phyloP scores from a whole-genome alignment of 2,329 filamentous ascomycete genomes.

The Cordyceps militaris region DNA sequence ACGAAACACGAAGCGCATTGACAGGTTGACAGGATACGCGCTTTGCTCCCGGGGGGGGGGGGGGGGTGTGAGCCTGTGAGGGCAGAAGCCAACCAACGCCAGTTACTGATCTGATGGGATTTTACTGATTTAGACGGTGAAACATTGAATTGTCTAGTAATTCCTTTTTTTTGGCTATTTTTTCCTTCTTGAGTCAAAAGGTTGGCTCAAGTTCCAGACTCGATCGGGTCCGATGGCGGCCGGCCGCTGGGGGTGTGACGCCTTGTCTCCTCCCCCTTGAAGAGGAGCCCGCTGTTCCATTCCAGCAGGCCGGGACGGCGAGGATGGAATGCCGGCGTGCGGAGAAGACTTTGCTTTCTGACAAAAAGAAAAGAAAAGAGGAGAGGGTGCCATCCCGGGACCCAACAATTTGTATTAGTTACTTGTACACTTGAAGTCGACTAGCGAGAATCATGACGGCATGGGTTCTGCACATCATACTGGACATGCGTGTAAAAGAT shows the following conservation, averaged over 20 bases:
- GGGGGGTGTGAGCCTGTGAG: neutral
- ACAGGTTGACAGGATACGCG: too few relatives aligned
- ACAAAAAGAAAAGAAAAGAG: neutral
- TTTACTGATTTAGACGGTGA: neutral
- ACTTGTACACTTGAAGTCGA: neutral
- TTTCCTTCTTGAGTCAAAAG: neutral
- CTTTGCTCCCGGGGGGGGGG: neutral
- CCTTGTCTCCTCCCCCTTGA: neutral
- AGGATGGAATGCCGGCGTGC: conserved; percentile 1
- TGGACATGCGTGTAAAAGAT: too few relatives aligned
- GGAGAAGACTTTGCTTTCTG: too few relatives aligned
- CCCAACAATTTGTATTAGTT: neutral
- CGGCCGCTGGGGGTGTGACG: neutral
- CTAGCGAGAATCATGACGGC: conserved; percentile 8
- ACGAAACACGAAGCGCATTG: neutral
- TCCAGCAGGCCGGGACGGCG: neutral
- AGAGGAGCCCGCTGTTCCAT: conserved; percentile 1
- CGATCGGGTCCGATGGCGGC: neutral
- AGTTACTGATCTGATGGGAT: neutral
- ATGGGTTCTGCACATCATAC: neutral
- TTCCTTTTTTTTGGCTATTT: neutral
- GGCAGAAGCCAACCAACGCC: neutral
- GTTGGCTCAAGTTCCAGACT: neutral
- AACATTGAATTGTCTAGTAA: neutral
- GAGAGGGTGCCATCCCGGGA: neutral